A percentile compares a stretch with the other conserved stretches of the same genome.
These are phyloP conservation scores for Lactarius sanguifluus DNA, from an alignment of 768 basidiomycete genomes.

Conservation along the genomic window DNA sequence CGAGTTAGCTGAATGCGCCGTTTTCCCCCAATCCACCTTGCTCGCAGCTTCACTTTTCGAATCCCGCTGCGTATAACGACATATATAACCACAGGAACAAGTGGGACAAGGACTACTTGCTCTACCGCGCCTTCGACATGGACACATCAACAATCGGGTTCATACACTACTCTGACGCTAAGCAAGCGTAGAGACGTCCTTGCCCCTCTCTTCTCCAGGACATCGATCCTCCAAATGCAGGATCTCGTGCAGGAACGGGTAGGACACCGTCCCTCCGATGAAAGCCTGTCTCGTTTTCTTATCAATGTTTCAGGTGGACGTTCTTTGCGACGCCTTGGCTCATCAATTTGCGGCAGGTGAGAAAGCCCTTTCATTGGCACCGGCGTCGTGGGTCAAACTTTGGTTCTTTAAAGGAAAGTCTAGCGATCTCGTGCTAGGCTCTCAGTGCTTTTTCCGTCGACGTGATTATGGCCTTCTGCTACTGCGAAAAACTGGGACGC, in stretches of 20 bases:
- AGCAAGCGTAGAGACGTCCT: neutral
- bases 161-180: neutral
- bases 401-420: slow-evolving; percentile 2
- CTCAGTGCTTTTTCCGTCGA: slow-evolving; percentile 3
- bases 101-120: neutral
- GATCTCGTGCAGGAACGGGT: neutral
- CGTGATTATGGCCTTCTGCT: slow-evolving; percentile 1
- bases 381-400: neutral
- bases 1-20: neutral
- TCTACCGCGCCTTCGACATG: slow-evolving; percentile 10
- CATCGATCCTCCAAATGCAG: slow-evolving; percentile 4
- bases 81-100: neutral
- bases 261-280: neutral
- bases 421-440: slow-evolving; percentile 8
- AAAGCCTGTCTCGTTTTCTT: neutral
- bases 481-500: neutral
- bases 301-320: neutral
- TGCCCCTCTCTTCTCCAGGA: neutral
- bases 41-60: slow-evolving; percentile 1
- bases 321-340: neutral
- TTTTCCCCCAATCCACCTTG: neutral
- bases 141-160: neutral
- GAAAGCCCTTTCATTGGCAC: neutral
- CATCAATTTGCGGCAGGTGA: neutral
- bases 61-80: neutral